A percentile compares a stretch with the other conserved stretches of the same genome.
Conservation (phyloP, 2,329 filamentous ascomycete species). For the Parastagonospora avenae region DNA sequence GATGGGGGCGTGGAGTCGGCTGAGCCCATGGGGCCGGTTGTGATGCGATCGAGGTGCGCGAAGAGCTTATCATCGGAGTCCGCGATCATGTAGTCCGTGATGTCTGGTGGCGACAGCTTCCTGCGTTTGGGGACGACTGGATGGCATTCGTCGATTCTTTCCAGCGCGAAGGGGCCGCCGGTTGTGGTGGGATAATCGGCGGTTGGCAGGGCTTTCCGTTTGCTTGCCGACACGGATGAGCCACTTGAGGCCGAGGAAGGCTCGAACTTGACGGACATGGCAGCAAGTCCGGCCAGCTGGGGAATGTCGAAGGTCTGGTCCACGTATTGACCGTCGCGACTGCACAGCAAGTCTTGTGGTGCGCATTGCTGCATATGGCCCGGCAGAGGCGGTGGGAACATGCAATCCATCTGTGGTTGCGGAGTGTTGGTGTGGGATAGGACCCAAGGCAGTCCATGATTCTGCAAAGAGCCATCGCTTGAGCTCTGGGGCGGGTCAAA, state of each 20-base stretch:
- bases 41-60: background rate
- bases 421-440: conserved; percentile 4
- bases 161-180: conserved; percentile 6
- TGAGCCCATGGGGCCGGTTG: conserved; percentile 2
- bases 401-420: background rate
- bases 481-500: background rate
- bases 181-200: background rate
- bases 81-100: background rate
- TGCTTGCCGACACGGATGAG: background rate
- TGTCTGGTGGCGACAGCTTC: conserved; percentile 1
- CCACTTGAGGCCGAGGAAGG: background rate
- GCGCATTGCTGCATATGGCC: too few relatives aligned
- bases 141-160: conserved; percentile 9
- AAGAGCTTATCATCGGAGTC: background rate
- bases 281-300: background rate
- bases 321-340: too few relatives aligned
- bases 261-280: too few relatives aligned
- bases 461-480: background rate
- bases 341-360: too few relatives aligned
- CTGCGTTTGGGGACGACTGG: conserved; percentile 14
- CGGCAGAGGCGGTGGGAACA: background rate
- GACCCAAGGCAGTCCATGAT: background rate
- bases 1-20: background rate
- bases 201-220: conserved; percentile 3
- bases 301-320: too few relatives aligned